A percentile compares a stretch with the other conserved stretches of the same genome.
Conservation (phyloP, 2,329 filamentous ascomycete genomes). For the Paradendryphiella salina region DNA sequence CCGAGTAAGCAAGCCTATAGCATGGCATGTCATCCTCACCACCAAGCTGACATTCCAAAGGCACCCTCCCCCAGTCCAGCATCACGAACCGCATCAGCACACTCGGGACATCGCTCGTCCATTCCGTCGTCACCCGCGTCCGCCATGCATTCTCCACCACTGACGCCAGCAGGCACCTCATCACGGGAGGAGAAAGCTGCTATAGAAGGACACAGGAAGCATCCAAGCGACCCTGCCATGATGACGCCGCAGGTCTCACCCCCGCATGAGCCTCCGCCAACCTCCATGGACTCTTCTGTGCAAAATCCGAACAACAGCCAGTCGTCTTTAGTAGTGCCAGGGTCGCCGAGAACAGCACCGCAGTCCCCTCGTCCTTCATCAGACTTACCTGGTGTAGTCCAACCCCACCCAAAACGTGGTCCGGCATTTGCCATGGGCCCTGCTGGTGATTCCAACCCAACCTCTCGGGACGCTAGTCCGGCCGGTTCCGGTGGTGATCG, state of each 20-base stretch:
- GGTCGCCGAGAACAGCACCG: conserved; percentile 38
- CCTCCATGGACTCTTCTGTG: conserved; percentile 42
- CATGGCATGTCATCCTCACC: conserved; percentile 2
- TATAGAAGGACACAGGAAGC: conserved; percentile 44
- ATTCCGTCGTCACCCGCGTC: conserved; percentile 68
- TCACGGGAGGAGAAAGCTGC: conserved; percentile 56
- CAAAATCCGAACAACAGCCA: conserved; percentile 26
- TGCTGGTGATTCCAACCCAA: conserved; percentile 56
- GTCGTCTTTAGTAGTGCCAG: conserved; percentile 29
- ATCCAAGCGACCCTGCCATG: conserved; percentile 52
- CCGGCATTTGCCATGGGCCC: conserved; percentile 62
- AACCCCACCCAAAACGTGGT: conserved; percentile 54
- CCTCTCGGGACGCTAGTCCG: conserved; percentile 64
- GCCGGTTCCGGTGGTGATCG: conserved; percentile 58
- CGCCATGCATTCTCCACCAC: conserved; percentile 81
- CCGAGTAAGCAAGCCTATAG: conserved; percentile 62
- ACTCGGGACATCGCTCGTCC: conserved; percentile 54
- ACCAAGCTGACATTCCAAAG: conserved; percentile 40
- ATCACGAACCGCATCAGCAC: conserved; percentile 54
- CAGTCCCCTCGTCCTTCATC: conserved; percentile 50
- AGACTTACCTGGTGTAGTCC: conserved; percentile 49
- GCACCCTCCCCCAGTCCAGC: conserved; percentile 54
- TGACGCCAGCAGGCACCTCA: conserved; percentile 80
- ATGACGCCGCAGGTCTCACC: conserved; percentile 61
- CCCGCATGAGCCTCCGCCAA: conserved; percentile 59